Evolutionary conservation across 345 rosid genomes (phyloP), one percentile per base, ranked within the genome.

Genomic region (Linum lewisii): DNA sequence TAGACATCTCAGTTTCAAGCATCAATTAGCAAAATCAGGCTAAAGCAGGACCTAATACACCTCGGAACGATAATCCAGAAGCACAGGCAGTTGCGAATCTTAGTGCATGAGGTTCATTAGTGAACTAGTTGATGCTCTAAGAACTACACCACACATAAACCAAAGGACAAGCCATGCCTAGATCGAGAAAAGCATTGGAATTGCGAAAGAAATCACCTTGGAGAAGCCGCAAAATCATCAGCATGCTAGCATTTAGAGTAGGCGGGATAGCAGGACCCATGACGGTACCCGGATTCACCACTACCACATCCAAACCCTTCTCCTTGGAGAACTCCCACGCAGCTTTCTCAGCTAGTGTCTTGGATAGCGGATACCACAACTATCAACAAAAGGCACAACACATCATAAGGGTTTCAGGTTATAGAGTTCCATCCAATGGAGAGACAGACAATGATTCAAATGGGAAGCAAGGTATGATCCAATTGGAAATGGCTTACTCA

Each of bases 241-340:
- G 1, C 97, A 89, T 85, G 77, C 97, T 93, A 5, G 85, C 95
- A 76, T 87, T 87, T 6, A 89, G 72, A 0, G 76, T 76, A 0
- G 92, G 88, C 0, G 94, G 77, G 70, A 93, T 82, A 25, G 81
- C 77, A 61, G 94, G 92, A 6, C 99, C 97, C 94, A 89, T 78
- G 50, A 93, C 97, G 0, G 92, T 85, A 16, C 95, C 97, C 11
- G 97, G 95, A 77, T 93, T 89, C 70, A 93, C 92, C 64, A 76
- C 95, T 75, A 93, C 97, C 42, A 89, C 81, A 66, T 93, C 96
- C 58, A 93, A 72, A 36, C 80, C 95, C 18, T 76, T 81, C 78
- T 85, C 79, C 69, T 78, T 72, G 7, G 95, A 72, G 62, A 93
- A 87, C 23, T 87, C 86, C 97, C 92, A 93, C 23, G 95, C 92